phyloP scores from a whole-genome alignment of 1,284 basidiomycete genomes.

The Ustilago trichophora region DNA sequence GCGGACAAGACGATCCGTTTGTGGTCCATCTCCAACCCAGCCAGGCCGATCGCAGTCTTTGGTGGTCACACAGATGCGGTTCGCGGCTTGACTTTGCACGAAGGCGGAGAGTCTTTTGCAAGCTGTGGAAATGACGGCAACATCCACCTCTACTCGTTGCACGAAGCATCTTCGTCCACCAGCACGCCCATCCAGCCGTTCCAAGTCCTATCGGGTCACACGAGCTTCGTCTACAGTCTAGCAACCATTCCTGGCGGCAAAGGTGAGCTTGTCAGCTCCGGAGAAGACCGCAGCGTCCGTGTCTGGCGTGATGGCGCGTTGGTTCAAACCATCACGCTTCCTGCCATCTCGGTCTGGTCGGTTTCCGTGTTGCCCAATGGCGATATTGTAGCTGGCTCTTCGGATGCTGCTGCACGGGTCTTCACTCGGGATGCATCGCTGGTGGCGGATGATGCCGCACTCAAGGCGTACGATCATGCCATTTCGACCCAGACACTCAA shows the following conservation, averaged over 20 bases:
- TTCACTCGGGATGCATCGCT: slow-evolving; percentile 81
- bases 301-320: slow-evolving; percentile 89
- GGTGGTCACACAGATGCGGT: slow-evolving; percentile 90
- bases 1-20: slow-evolving; percentile 94
- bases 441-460: slow-evolving; percentile 75
- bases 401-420: slow-evolving; percentile 85
- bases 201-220: slow-evolving; percentile 86
- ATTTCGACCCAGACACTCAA: slow-evolving; percentile 62
- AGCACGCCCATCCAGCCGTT: slow-evolving; percentile 26
- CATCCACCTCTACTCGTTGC: slow-evolving; percentile 55
- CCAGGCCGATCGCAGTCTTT: slow-evolving; percentile 71
- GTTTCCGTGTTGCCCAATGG: slow-evolving; percentile 84
- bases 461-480: slow-evolving; percentile 51
- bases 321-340: slow-evolving; percentile 85
- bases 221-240: slow-evolving; percentile 94
- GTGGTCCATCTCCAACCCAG: slow-evolving; percentile 73
- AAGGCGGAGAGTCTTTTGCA: slow-evolving; percentile 84
- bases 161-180: slow-evolving; percentile 9
- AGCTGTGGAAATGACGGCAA: slow-evolving; percentile 86
- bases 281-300: slow-evolving; percentile 93
- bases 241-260: slow-evolving; percentile 77
- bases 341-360: slow-evolving; percentile 93
- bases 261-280: slow-evolving; percentile 82
- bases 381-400: slow-evolving; percentile 88
- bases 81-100: slow-evolving; percentile 80